Percentiles rank a stretch among this genome's conserved stretches.
phyloP scores from a whole-genome alignment of 2,329 filamentous ascomycete species.

The Botrytis byssoidea region DNA sequence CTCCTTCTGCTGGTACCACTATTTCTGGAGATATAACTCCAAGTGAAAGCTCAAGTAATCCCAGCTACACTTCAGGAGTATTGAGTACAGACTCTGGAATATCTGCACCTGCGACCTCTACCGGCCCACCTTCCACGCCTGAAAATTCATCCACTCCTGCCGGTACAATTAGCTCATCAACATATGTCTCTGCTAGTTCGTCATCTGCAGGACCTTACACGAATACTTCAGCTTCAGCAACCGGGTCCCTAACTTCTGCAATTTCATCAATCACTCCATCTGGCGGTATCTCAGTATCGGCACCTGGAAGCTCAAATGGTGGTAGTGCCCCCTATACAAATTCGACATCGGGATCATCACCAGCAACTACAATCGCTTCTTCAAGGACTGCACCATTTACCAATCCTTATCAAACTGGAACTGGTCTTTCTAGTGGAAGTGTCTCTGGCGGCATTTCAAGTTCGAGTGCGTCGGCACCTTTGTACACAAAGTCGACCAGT shows the following conservation, averaged over 20 bases:
- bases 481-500: slow-evolving; percentile 11
- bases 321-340: slow-evolving; percentile 10
- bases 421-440: slow-evolving; percentile 13
- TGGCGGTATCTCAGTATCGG: not conserved
- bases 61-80: not conserved
- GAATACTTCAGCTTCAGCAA: slow-evolving; percentile 14
- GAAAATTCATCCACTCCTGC: not conserved
- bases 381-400: slow-evolving; percentile 14
- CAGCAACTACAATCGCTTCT: slow-evolving; percentile 1
- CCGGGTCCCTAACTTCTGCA: not conserved
- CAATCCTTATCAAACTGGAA: not conserved
- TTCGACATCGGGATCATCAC: not conserved
- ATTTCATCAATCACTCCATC: slow-evolving; percentile 14
- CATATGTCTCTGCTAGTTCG: not conserved
- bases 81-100: not conserved
- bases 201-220: slow-evolving; percentile 9
- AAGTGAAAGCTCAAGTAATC: slow-evolving; percentile 6
- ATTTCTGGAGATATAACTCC: not conserved
- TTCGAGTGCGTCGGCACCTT: slow-evolving; percentile 7
- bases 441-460: slow-evolving; percentile 6
- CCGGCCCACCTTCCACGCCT: not conserved
- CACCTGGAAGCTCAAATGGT: not conserved
- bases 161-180: not conserved
- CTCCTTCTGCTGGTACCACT: not conserved
- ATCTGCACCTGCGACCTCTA: not conserved